Evolutionary conservation across 768 basidiomycete genomes (phyloP).

Genomic region (Leucocoprinus sp.): DNA sequence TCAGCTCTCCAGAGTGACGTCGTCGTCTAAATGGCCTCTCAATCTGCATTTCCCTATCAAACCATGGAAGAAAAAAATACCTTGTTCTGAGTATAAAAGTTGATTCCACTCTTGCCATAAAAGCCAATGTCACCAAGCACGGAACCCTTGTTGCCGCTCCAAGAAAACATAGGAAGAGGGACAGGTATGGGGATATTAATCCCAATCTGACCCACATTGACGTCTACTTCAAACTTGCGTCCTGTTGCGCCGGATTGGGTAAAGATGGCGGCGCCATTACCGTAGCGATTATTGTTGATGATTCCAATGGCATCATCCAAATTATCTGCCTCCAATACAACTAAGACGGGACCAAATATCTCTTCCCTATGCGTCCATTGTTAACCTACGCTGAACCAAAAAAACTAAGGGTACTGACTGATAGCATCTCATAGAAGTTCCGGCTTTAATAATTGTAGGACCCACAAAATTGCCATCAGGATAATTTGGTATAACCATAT

Average conservation of each 20-base stretch:
- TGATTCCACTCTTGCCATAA: slow-evolving; percentile 81
- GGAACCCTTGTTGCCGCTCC: slow-evolving; percentile 83
- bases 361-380: slow-evolving; percentile 53
- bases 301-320: slow-evolving; percentile 86
- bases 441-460: slow-evolving; percentile 81
- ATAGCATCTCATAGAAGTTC: slow-evolving; percentile 82
- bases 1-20: slow-evolving; percentile 91
- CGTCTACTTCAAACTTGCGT: slow-evolving; percentile 80
- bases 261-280: slow-evolving; percentile 94
- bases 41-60: not conserved
- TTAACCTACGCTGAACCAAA: not conserved
- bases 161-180: slow-evolving; percentile 88
- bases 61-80: slow-evolving; percentile 22
- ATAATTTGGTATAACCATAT: slow-evolving; percentile 58
- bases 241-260: slow-evolving; percentile 95
- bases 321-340: slow-evolving; percentile 69
- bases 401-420: slow-evolving; percentile 39
- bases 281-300: slow-evolving; percentile 85
- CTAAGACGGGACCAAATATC: slow-evolving; percentile 89
- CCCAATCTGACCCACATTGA: slow-evolving; percentile 90
- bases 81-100: slow-evolving; percentile 97
- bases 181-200: slow-evolving; percentile 93
- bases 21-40: slow-evolving; percentile 50
- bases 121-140: slow-evolving; percentile 83
- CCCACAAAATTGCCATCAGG: slow-evolving; percentile 91